Base-by-base conservation (phyloP, 2,329 filamentous ascomycete species). In the Ophiocordyceps camponoti-leonardi region DNA sequence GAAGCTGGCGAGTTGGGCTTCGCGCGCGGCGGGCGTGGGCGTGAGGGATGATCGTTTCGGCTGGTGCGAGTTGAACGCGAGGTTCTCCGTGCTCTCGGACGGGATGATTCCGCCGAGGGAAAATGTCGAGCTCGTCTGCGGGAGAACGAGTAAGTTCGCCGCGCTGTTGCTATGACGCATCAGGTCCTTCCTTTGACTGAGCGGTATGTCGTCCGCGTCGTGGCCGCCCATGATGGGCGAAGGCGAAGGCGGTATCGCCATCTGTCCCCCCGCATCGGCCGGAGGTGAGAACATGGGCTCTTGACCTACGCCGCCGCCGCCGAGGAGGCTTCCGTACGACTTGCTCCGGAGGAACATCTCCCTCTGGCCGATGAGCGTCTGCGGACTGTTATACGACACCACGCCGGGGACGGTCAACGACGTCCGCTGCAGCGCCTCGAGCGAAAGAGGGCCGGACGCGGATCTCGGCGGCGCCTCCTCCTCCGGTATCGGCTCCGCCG, bases 121-220 rank as follows among this genome's bases (percentile, higher is more conserved):
- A 2, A 12, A 35, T 5, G 44, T 46, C 28, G n/a, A 16, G 26
- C 39, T 41, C 13, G 47, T 41, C 7, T 39, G 44, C 6, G 48
- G 52, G 39, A n/a, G n/a, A n/a, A 57, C 22, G 22, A 23, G 60
- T n/a, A n/a, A n/a, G 39, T 52, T 53, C 50, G 63, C 58, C 43
- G 66, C 49, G 53, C 67, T 72, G 50, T 58, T 68, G 50, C 58
- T 68, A 40, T 74, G 71, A 30, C 73, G 75, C 46, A 83, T 75
- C 26, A 83, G 60, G 42, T 74, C 64, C 46, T 72, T 73, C 41
- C 83, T 78, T 53, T 83, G 75, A 40, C 77, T 81, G 18, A 92
- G 68, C 0, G 84, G 80, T 51, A 90, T 68, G 46, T 87, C 75
- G 49, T 88, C 84, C 1, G 71, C 66, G 51, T 76, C 73, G 18